Percentiles rank a stretch among this genome's conserved stretches.
These are phyloP conservation scores for Pleurotus platypus DNA, from an alignment of 768 basidiomycete species.

Conservation along the genomic window DNA sequence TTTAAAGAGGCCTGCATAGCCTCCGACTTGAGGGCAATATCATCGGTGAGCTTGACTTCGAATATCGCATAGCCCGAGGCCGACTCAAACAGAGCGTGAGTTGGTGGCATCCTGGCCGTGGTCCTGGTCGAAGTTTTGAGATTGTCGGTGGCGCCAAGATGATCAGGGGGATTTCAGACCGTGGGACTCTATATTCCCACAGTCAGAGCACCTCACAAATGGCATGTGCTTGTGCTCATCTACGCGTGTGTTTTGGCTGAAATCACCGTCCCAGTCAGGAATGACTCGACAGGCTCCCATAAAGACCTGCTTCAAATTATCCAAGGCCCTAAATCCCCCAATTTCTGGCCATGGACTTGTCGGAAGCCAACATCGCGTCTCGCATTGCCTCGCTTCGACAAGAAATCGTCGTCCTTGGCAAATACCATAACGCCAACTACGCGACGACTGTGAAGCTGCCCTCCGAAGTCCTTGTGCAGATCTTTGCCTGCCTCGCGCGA, in stretches of 20 bases:
- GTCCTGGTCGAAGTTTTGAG: constrained; percentile 25
- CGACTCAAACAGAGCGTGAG: constrained; percentile 90
- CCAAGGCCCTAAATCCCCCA: too few species aligned
- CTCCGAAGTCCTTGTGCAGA: background rate
- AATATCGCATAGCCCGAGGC: constrained; percentile 94
- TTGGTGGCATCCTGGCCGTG: constrained; percentile 48
- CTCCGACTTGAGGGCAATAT: constrained; percentile 77
- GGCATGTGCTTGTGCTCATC: too few species aligned
- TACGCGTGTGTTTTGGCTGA: too few species aligned
- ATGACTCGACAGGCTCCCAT: too few species aligned
- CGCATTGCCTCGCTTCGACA: background rate
- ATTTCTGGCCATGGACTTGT: background rate
- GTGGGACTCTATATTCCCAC: background rate
- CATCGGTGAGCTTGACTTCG: constrained; percentile 81
- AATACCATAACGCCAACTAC: background rate
- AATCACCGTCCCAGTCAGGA: too few species aligned
- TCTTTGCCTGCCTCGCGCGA: background rate
- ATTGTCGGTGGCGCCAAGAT: constrained; percentile 18
- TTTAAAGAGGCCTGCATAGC: constrained; percentile 83
- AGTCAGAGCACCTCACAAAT: too few species aligned
- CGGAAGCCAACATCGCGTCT: too few species aligned
- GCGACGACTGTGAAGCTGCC: background rate
- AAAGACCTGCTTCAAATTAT: too few species aligned
- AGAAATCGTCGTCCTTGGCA: background rate
- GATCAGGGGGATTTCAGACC: constrained; percentile 15